These are phyloP conservation scores for Populus pruinosa DNA, from an alignment of 345 rosid genomes.

Conservation along the genomic window DNA sequence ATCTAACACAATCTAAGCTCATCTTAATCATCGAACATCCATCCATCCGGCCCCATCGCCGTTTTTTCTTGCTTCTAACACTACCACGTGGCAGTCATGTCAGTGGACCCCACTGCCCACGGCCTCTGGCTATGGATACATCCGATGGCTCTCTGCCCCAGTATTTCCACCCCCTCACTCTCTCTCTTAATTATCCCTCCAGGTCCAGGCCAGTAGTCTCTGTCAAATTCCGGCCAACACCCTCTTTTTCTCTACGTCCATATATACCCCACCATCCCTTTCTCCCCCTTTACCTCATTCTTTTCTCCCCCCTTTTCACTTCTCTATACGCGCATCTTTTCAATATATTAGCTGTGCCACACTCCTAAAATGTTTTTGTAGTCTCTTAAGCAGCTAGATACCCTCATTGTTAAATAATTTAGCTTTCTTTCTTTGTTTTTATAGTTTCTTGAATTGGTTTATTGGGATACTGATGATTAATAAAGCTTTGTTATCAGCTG, in stretches of 20 bases:
- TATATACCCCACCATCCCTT: slow-evolving; percentile 15
- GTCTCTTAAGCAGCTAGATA: too few relatives aligned
- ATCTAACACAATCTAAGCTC: neutral
- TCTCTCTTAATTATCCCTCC: neutral
- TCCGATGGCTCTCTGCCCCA: slow-evolving; percentile 22
- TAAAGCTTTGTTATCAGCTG: slow-evolving; percentile 28
- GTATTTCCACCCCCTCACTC: neutral
- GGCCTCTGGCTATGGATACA: slow-evolving; percentile 36
- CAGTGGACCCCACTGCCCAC: slow-evolving; percentile 40
- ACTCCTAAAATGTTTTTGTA: neutral
- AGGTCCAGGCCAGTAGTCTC: neutral
- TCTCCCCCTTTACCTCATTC: neutral
- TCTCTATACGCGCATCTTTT: neutral
- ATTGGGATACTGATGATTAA: slow-evolving; percentile 22
- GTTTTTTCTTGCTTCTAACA: slow-evolving; percentile 28
- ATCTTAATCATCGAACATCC: neutral
- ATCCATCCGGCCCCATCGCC: slow-evolving; percentile 2
- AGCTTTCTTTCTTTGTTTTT: neutral
- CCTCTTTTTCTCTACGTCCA: neutral
- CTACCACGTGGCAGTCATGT: slow-evolving; percentile 63
- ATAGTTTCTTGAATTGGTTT: neutral
- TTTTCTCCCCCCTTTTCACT: neutral
- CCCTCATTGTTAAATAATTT: neutral
- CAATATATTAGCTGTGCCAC: neutral
- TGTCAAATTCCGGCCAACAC: slow-evolving; percentile 17